Percentiles rank a stretch among this genome's conserved stretches.
phyloP scores from a whole-genome alignment of 192 early-diverging fungal genomes.

The Phycomyces nitens region DNA sequence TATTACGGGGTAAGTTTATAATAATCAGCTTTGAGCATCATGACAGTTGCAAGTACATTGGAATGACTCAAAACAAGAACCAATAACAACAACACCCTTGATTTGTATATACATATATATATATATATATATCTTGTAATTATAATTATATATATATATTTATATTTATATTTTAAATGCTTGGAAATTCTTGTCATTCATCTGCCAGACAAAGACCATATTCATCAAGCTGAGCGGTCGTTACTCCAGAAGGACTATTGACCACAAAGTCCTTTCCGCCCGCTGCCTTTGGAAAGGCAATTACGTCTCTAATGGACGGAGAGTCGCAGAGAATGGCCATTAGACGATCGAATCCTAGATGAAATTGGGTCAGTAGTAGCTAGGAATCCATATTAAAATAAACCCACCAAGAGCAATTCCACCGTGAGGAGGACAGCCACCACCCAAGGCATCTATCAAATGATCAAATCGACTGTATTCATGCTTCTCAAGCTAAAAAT shows the following conservation, averaged over 20 bases:
- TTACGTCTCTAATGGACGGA: conserved; percentile 80
- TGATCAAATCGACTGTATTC: conserved; percentile 72
- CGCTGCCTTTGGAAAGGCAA: conserved; percentile 87
- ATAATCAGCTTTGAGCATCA: no score
- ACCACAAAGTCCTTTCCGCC: conserved; percentile 82
- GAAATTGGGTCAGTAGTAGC: conserved; percentile 2
- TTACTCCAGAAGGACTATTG: conserved; percentile 63
- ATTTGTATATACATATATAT: no score
- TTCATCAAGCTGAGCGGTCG: conserved; percentile 56
- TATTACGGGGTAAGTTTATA: no score
- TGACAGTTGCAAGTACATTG: no score
- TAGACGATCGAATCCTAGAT: conserved; percentile 72
- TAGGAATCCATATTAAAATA: not conserved
- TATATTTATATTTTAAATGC: not conserved
- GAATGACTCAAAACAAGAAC: no score
- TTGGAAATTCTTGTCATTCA: no score
- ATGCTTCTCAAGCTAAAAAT: conserved; percentile 41
- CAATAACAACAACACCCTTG: no score
- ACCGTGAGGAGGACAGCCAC: conserved; percentile 88
- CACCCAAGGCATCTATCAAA: conserved; percentile 72
- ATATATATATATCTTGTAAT: no score
- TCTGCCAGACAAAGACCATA: conserved; percentile 55
- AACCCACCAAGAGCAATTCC: conserved; percentile 68
- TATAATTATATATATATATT: not conserved
- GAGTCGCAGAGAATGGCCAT: conserved; percentile 72